Evolutionary conservation across 2,329 filamentous ascomycete species (phyloP), one percentile per base, ranked within the genome.

Genomic region (Talaromyces sp.): DNA sequence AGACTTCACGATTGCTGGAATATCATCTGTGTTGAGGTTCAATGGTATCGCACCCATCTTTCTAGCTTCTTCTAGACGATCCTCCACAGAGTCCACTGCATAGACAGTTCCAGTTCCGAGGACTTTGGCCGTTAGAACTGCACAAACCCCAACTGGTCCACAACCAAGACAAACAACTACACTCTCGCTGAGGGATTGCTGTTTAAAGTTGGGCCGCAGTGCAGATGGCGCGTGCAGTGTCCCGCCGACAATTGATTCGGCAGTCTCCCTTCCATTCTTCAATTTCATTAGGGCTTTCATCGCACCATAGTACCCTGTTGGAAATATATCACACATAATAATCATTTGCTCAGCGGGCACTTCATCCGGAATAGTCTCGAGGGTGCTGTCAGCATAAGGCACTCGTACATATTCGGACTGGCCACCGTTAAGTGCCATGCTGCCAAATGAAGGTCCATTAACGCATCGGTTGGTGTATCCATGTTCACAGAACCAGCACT

Each of bases 321-420:
- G 91, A 73, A 92, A 95, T 67, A 96, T 93, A 71, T 95, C 91
- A 17, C 90, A 90, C 91, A 95, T 95, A 19, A 95, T 81, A 9
- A 93, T 85, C 49, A 93, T 79, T 28, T 85, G 85, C 64, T 88
- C 82, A 66, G 92, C 86, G 25, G 85, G 84, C 62, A 93, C 88
- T 13, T 81, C 83, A 1, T 83, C 72, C 0, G 88, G 88, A 0
- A 90, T 88, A 67, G 85, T 86, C 69, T 92, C 82, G 19, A 88
- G 84, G 0, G 90, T 93, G 28, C 85, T 84, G 69, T 95, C 90
- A 4, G 91, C 91, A 55, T 87, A 78, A 0, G 92, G 92, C 13
- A 95, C 83, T 36, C 90, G 85, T 55, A 92, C 87, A 69, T 86
- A 93, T 72, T 92, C 88, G n/a, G 90, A 90, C 73, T 93, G 90